phyloP scores from a whole-genome alignment of 139 green algal species.

The Nannochloris sp. region DNA sequence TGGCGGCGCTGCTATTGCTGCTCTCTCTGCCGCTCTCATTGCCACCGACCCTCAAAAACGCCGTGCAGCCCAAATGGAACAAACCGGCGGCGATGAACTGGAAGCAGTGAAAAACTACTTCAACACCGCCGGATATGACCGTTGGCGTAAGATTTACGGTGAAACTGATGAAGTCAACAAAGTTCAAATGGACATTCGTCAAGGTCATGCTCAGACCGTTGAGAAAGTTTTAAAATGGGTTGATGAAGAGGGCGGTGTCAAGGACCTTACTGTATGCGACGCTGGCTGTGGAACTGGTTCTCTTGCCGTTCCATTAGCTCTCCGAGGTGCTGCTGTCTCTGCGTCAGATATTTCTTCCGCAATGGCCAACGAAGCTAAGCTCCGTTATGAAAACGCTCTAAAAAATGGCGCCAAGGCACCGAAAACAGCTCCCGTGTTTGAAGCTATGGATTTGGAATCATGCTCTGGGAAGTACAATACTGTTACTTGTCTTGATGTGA shows the following conservation, averaged over 20 bases:
- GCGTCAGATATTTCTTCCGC: conserved; percentile 85
- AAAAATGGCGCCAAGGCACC: conserved; percentile 26
- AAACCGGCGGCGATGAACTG: conserved; percentile 82
- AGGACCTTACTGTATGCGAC: conserved; percentile 77
- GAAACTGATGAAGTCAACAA: conserved; percentile 99
- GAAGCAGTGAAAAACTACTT: conserved; percentile 96
- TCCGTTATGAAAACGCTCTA: conserved; percentile 40
- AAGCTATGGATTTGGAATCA: conserved; percentile 80
- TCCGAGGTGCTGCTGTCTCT: conserved; percentile 68
- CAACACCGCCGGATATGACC: conserved; percentile 86
- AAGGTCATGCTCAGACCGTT: conserved; percentile 90
- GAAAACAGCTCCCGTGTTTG: conserved; percentile 66
- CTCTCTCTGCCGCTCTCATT: conserved; percentile 58
- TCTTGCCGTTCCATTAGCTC: conserved; percentile 73
- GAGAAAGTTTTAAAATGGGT: conserved; percentile 95
- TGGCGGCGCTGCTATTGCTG: conserved; percentile 57
- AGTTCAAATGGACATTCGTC: conserved; percentile 93
- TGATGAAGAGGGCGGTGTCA: conserved; percentile 64
- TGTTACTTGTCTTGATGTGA: conserved; percentile 95
- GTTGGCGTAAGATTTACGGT: conserved; percentile 98
- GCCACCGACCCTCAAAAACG: conserved; percentile 74
- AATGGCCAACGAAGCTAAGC: conserved; percentile 67
- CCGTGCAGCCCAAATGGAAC: conserved; percentile 58
- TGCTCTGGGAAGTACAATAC: conserved; percentile 83
- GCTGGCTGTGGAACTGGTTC: conserved; percentile 89